Evolutionary conservation across 371 early-diverging fungal genomes (phyloP).

Genomic region (Zychaea mexicana): DNA sequence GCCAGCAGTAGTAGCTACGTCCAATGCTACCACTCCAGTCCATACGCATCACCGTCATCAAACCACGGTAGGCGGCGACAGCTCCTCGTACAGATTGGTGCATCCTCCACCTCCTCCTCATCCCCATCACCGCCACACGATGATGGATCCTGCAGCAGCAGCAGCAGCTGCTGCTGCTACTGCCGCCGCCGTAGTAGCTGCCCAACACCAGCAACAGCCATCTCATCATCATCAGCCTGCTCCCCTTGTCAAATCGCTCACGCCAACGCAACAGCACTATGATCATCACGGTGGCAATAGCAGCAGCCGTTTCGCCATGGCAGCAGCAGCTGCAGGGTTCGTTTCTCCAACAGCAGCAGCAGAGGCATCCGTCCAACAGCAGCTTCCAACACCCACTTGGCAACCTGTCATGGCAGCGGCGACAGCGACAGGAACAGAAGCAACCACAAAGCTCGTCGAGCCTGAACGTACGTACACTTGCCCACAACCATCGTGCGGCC

Average conservation of each 20-base stretch:
- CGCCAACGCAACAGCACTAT: background rate
- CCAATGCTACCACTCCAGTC: too few relatives aligned
- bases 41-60: too few relatives aligned
- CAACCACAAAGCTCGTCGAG: background rate
- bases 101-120: too few relatives aligned
- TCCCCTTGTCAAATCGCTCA: slow-evolving; percentile 3
- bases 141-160: too few relatives aligned
- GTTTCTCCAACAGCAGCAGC: background rate
- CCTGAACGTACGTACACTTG: slow-evolving; percentile 37
- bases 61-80: too few relatives aligned
- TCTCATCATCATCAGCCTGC: slow-evolving; percentile 22
- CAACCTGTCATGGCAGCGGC: slow-evolving; percentile 1
- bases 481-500: slow-evolving; percentile 30
- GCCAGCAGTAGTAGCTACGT: too few relatives aligned
- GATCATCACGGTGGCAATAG: background rate
- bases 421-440: slow-evolving; percentile 10
- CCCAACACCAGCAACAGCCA: background rate
- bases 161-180: too few relatives aligned
- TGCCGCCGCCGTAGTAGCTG: too few relatives aligned
- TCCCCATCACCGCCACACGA: too few relatives aligned
- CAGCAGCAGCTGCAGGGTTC: slow-evolving; percentile 36
- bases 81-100: too few relatives aligned
- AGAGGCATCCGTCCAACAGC: background rate
- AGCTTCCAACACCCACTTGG: background rate
- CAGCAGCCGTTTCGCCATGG: slow-evolving; percentile 36